Evolutionary conservation across 1,139 yeast genomes (phyloP), one percentile per base, ranked within the genome.

Genomic region (Yamadazyma pseudoaaseri): DNA sequence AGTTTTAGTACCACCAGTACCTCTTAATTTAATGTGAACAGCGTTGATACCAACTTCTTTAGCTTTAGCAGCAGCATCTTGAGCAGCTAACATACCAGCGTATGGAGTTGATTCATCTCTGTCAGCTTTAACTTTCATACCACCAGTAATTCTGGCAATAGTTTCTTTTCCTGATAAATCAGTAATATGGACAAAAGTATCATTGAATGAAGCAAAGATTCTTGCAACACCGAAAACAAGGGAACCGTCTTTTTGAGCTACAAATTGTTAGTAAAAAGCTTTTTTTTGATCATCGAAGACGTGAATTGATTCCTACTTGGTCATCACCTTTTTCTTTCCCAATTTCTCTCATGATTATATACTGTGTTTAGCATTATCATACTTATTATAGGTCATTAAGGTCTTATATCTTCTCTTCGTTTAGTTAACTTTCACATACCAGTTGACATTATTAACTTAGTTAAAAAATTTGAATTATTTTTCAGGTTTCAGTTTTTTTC

Each of bases 51-150:
- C 99, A 57, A 94, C 97, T 79, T 94, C 98, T 83, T 90, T 90
- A 84, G 97, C 90, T 74, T 85, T 87, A 60, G 73, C 94, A 65
- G 98, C 98, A 65, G 86, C 99, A 65, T 94, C 99, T 81, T 94
- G 99, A 55, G 99, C 98, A 71, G 99, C 99, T 82, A 94, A 85
- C 99, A 94, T 94, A 67, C 97, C 98, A 66, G 99, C 99, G 84
- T 94, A 94, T 73, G 99, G 98, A 56, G 98, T 87, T 51, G 98
- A 92, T 82, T 94, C 98, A 71, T 94, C 99, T 82, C 97, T 89
- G 79, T 94, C 99, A 63, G 98, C 98, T 84, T 94, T 94, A 72
- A 94, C 99, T 83, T 94, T 94, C 98, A 94, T 94, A 81, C 99
- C 99, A 82, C 99, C 98, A 69, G 99, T 94, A 58, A 94, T 97